Evolutionary conservation across 495 filamentous ascomycete genomes (phyloP).

Genomic region (Aspergillus cavernicola): DNA sequence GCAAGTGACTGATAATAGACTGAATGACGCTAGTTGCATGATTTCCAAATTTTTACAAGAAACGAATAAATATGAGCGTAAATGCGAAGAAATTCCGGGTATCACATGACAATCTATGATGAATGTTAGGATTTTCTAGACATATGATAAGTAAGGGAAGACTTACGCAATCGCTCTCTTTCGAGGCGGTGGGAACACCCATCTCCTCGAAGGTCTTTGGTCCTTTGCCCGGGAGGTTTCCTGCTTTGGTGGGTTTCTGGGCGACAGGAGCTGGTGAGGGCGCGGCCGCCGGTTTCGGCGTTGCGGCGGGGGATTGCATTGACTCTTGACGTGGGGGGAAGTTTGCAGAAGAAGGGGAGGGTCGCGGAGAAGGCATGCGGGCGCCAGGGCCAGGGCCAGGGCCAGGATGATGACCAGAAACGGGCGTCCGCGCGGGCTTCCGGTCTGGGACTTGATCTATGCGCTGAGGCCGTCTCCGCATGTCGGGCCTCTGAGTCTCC

Average conservation of each 20-base stretch:
- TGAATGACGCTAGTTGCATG: background rate
- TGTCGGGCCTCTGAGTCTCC: slow-evolving; percentile 33
- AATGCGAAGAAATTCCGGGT: slow-evolving; percentile 27
- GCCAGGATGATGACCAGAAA: slow-evolving; percentile 15
- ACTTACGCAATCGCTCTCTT: slow-evolving; percentile 88
- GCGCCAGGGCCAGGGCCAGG: slow-evolving; percentile 26
- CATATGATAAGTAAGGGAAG: background rate
- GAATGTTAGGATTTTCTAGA: slow-evolving; percentile 24
- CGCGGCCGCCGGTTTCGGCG: slow-evolving; percentile 23
- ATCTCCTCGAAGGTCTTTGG: slow-evolving; percentile 98
- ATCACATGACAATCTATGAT: slow-evolving; percentile 60
- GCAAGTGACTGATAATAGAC: background rate
- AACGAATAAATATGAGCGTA: slow-evolving; percentile 6
- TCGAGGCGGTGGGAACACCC: slow-evolving; percentile 79
- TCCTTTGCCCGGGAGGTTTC: slow-evolving; percentile 64
- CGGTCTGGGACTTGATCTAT: slow-evolving; percentile 35
- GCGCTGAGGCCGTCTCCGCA: slow-evolving; percentile 32
- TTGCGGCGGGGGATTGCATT: slow-evolving; percentile 29
- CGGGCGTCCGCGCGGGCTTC: slow-evolving; percentile 32
- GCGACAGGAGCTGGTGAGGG: slow-evolving; percentile 22
- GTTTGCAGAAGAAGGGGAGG: slow-evolving; percentile 29
- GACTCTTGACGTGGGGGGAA: slow-evolving; percentile 36
- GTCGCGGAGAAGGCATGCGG: slow-evolving; percentile 30
- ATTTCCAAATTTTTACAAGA: slow-evolving; percentile 12
- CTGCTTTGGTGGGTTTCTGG: slow-evolving; percentile 32